Evolutionary conservation across 2,329 filamentous ascomycete genomes (phyloP), one percentile per base, ranked within the genome.

Genomic region (Ophiocordyceps robertsii): DNA sequence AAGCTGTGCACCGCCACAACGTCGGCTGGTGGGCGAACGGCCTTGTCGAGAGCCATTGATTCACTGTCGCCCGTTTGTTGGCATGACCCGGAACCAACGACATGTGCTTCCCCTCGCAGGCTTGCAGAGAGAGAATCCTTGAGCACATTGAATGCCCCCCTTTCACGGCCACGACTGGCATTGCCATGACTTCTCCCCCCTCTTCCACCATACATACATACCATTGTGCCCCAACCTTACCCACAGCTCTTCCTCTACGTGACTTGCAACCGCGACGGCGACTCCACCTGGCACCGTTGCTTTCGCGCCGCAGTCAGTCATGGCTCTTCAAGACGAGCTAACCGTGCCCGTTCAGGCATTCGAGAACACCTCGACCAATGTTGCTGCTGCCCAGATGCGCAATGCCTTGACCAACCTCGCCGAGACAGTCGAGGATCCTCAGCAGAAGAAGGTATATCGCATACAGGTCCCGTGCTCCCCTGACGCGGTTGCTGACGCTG

Each of bases 361-460:
- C 65, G 92, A 98, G 70, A 96, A 96, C 78, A 94, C 92, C 54
- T 95, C 90, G 44, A 98, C 92, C 60, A 95, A 87, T 57, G 90
- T 98, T 52, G 92, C 92, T 48, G 92, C 92, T 44, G 93, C 89
- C 47, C 92, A 98, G 73, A 98, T 98, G 92, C 87, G 92, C 67
- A 98, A 98, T 76, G 77, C 87, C 48, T 75, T 98, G 63, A 96
- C 95, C 64, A 81, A 82, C 64, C 82, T 98, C 49, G 77, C 85
- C 55, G 92, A 98, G 69, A 84, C 82, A 10, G 89, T 95, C 62
- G 77, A 80, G 57, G 88, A 96, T 61, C 74, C 83, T 44, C 70
- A 80, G 49, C 68, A 84, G 62, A 86, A 85, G 68, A 90, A 95
- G 84, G 88, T 89, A 70, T 56, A 13, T 31, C 2, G n/a, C 5